Evolutionary conservation across 345 rosid genomes (phyloP), one percentile per base, ranked within the genome.

Genomic region (Raphanus sativus): DNA sequence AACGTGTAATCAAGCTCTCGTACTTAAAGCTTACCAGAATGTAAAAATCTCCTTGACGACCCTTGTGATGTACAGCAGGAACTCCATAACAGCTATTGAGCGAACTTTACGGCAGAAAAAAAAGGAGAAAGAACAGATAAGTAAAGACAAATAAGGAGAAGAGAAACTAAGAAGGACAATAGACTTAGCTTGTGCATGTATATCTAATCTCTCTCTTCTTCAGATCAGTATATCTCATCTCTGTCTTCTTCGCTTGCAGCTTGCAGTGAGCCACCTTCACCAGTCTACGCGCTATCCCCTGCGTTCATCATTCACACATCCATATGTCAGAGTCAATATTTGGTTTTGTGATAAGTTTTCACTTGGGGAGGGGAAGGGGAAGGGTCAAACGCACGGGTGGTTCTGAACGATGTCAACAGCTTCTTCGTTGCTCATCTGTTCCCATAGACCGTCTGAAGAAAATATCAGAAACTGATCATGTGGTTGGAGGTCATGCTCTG

Each of bases 361-460:
- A 67, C 60, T 0, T 0, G 34, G 8, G 17, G n/a, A n/a, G 8
- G 56, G 56, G 28, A n/a, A n/a, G n/a, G n/a, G n/a, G n/a, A n/a
- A n/a, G 62, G 32, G 54, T 29, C 85, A 83, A 0, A 8, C 94
- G 83, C 86, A 94, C 98, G 93, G 95, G 80, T 92, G 87, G 81
- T 87, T 90, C 75, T 90, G 92, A 81, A 94, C 95, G 24, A 92
- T 89, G 81, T 94, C 90, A 61, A 90, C 97, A 26, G 97, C 98
- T 60, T 88, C 91, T 79, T 94, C 93, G 84, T 94, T 94, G 84
- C 86, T 88, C 69, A 94, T 83, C 77, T 94, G 98, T 77, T 94
- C 97, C 98, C 97, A 94, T 73, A 94, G 87, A 55, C 98, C 98
- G 75, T 94, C 98, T n/a, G 97, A 94, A 71, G 98, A 97, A 67